Evolutionary conservation across 192 early-diverging fungal species (phyloP).

Genomic region (Allomyces arbusculus): DNA sequence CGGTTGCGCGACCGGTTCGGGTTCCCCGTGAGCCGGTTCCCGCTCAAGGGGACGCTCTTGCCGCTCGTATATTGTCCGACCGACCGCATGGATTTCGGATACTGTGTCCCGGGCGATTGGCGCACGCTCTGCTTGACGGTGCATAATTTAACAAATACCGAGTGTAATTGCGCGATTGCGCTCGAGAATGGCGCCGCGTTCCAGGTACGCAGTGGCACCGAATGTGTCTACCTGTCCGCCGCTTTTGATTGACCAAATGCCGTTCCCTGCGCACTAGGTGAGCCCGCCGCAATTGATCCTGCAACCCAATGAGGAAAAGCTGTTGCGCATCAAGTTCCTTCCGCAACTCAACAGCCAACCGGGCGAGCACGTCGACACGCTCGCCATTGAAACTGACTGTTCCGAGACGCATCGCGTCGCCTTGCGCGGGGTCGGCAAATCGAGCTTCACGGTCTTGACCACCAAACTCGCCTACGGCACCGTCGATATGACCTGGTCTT

Average conservation of each 20-base stretch:
- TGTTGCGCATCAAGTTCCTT: conserved; percentile 15
- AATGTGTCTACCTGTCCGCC: background rate
- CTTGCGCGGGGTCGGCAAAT: conserved; percentile 10
- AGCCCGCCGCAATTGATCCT: conserved; percentile 15
- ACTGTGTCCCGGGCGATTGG: background rate
- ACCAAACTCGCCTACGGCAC: conserved; percentile 29
- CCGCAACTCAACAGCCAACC: conserved; percentile 5
- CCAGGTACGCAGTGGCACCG: too few species aligned
- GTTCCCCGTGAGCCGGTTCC: background rate
- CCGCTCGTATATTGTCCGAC: background rate
- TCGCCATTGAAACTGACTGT: conserved; percentile 20
- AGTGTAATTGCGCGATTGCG: background rate
- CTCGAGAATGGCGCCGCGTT: background rate
- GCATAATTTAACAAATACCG: background rate
- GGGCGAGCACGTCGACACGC: conserved; percentile 8
- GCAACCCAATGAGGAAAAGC: conserved; percentile 18
- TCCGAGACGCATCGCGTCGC: conserved; percentile 13
- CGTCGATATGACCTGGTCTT: conserved; percentile 24
- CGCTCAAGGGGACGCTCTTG: background rate
- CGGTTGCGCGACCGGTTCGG: background rate
- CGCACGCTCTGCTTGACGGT: background rate
- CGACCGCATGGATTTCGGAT: background rate
- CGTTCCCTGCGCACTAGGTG: background rate
- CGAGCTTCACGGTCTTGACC: conserved; percentile 16
- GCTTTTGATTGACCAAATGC: background rate